phyloP scores from a whole-genome alignment of 2,329 filamentous ascomycete species.

The Ophiostoma sp. region DNA sequence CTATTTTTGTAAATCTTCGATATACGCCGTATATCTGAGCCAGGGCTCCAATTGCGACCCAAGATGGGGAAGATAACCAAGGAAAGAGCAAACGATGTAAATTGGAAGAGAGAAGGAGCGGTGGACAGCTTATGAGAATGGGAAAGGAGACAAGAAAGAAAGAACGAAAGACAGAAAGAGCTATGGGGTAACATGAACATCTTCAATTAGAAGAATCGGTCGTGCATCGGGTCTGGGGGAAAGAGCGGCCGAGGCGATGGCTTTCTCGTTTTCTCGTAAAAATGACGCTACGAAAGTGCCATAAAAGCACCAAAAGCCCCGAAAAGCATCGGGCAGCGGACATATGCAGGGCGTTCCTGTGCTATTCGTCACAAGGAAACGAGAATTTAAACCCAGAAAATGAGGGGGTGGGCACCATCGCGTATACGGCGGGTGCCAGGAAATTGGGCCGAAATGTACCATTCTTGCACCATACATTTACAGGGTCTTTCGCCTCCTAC shows the following conservation, averaged over 20 bases:
- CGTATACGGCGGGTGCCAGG: no score
- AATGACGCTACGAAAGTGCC: neutral
- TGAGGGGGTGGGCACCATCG: no score
- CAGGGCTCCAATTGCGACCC: neutral
- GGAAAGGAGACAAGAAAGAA: neutral
- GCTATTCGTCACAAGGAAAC: no score
- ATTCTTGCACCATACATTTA: no score
- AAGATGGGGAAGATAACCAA: neutral
- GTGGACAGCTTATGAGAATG: neutral
- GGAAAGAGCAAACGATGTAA: neutral
- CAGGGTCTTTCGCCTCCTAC: no score
- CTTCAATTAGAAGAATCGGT: neutral
- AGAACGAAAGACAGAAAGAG: neutral
- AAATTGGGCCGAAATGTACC: no score
- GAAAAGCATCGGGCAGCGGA: neutral
- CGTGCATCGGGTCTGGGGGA: neutral
- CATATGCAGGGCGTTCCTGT: neutral
- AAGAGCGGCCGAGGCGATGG: neutral
- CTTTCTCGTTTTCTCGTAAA: neutral
- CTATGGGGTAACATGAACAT: neutral
- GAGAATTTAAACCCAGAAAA: no score
- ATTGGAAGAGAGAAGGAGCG: neutral
- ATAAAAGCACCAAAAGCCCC: neutral
- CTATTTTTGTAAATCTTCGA: neutral
- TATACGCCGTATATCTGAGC: neutral